phyloP scores from a whole-genome alignment of 148 eudicot species.

The Limonium bicolor region DNA sequence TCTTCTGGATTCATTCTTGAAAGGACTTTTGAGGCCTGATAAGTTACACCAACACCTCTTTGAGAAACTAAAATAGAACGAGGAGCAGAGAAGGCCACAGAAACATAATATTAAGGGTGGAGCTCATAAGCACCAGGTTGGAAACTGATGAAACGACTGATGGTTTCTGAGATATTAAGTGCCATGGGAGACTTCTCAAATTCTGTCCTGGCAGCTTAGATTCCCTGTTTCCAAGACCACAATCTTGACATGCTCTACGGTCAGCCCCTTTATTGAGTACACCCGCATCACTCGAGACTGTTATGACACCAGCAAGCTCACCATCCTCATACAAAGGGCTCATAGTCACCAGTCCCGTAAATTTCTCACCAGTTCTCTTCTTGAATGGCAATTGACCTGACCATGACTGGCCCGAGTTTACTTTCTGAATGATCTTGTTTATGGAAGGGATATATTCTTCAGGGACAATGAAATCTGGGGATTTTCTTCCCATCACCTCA shows the following conservation, averaged over 20 bases:
- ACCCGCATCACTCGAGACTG: slow-evolving; percentile 81
- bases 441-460: slow-evolving; percentile 27
- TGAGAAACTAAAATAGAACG: slow-evolving; percentile 8
- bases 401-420: slow-evolving; percentile 52
- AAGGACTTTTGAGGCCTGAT: slow-evolving; percentile 58
- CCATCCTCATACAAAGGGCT: slow-evolving; percentile 63
- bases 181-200: slow-evolving; percentile 43
- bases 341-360: slow-evolving; percentile 65
- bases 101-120: slow-evolving; percentile 4
- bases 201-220: slow-evolving; percentile 18
- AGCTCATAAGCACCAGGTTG: slow-evolving; percentile 55
- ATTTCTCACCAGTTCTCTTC: slow-evolving; percentile 51
- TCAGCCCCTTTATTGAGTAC: slow-evolving; percentile 27
- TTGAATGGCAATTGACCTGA: slow-evolving; percentile 75
- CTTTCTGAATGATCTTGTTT: slow-evolving; percentile 23
- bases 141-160: slow-evolving; percentile 59
- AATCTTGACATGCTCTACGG: slow-evolving; percentile 12
- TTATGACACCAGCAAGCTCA: slow-evolving; percentile 71
- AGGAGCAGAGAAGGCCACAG: not conserved
- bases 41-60: slow-evolving; percentile 9
- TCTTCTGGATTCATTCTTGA: slow-evolving; percentile 18
- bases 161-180: slow-evolving; percentile 39
- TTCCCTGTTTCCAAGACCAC: slow-evolving; percentile 14
- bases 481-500: slow-evolving; percentile 49
- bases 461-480: slow-evolving; percentile 33